Evolutionary conservation across 495 filamentous ascomycete species (phyloP).

Genomic region (Astrocystis sublimbata): DNA sequence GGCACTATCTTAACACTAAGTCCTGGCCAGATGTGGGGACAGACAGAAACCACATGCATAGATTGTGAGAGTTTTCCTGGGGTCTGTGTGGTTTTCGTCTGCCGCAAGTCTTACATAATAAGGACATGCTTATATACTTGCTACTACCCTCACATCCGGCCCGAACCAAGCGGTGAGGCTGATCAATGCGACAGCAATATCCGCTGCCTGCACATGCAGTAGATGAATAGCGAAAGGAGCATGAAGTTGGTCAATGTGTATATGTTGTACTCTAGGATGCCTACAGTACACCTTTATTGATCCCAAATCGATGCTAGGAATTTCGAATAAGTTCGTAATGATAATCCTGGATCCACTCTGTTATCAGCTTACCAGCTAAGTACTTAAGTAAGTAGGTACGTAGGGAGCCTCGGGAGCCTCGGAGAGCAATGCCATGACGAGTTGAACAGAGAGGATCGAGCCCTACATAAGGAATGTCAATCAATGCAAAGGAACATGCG

Average conservation of each 20-base stretch:
- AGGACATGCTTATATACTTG: not conserved
- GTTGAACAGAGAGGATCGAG: not conserved
- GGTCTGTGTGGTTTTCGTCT: no score
- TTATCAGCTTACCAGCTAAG: no score
- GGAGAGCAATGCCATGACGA: constrained; percentile 3
- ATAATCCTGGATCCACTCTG: not conserved
- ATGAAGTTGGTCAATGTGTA: not conserved
- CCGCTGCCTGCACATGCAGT: not conserved
- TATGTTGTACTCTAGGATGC: not conserved
- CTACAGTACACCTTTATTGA: no score
- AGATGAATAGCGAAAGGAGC: not conserved
- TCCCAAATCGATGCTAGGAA: not conserved
- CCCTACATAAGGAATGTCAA: not conserved
- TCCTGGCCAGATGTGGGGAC: no score
- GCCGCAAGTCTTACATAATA: no score
- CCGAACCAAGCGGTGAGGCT: not conserved
- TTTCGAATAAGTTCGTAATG: not conserved
- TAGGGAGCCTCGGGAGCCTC: no score
- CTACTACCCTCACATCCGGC: not conserved
- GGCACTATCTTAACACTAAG: no score
- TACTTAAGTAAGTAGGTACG: no score
- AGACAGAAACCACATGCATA: no score
- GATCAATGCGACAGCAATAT: not conserved
- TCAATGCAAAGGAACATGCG: not conserved
- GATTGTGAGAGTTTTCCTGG: no score